phyloP scores from a whole-genome alignment of 2,329 filamentous ascomycete species.

The Coniochaeta prunicola region DNA sequence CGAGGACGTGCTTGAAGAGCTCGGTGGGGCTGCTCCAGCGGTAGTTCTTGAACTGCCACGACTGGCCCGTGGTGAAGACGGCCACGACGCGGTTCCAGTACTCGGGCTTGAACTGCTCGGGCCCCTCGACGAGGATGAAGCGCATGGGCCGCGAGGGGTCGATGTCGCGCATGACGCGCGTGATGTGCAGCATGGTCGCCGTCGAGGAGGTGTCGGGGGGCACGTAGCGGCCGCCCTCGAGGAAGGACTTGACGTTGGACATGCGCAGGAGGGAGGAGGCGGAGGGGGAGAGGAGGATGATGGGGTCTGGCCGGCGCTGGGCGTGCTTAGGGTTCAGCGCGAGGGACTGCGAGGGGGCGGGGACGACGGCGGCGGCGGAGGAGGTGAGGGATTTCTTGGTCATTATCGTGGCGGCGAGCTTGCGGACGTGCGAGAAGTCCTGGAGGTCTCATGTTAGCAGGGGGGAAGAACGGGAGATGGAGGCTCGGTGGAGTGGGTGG shows the following conservation, averaged over 20 bases:
- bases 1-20: conserved; percentile 80
- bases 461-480: not conserved
- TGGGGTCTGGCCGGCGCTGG: conserved; percentile 63
- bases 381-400: conserved; percentile 40
- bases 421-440: conserved; percentile 93
- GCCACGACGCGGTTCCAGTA: conserved; percentile 95
- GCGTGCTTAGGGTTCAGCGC: conserved; percentile 39
- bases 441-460: conserved; percentile 28
- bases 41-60: conserved; percentile 98
- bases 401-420: conserved; percentile 73
- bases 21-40: conserved; percentile 88
- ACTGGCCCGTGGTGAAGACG: conserved; percentile 94
- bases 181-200: conserved; percentile 78
- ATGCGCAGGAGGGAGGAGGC: conserved; percentile 91
- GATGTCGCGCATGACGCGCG: conserved; percentile 65
- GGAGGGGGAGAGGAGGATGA: conserved; percentile 93
- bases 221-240: conserved; percentile 75
- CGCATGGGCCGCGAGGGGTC: conserved; percentile 68
- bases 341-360: conserved; percentile 36
- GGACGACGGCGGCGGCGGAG: conserved; percentile 20
- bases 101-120: conserved; percentile 93
- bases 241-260: conserved; percentile 92
- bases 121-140: conserved; percentile 91
- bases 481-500: conserved; percentile 5
- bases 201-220: conserved; percentile 65